These are phyloP conservation scores for Calonectria hongkongensis DNA, from an alignment of 2,329 filamentous ascomycete species.

Conservation along the genomic window DNA sequence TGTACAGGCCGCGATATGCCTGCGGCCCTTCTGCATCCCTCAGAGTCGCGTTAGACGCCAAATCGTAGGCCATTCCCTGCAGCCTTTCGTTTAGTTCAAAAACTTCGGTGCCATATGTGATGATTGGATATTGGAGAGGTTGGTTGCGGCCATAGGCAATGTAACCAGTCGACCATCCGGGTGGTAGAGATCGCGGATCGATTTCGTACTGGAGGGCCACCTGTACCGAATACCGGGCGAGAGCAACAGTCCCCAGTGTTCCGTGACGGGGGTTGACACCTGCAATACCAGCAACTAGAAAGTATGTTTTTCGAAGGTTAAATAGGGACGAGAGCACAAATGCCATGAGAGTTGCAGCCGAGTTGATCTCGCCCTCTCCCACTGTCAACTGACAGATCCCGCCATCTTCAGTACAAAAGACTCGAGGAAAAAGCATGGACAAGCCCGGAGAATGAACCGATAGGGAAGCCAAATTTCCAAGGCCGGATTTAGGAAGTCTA, in stretches of 20 bases:
- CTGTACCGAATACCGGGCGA: slow-evolving; percentile 82
- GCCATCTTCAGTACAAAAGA: slow-evolving; percentile 77
- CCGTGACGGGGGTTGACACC: slow-evolving; percentile 82
- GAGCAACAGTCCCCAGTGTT: slow-evolving; percentile 79
- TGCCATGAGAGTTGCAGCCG: slow-evolving; percentile 79
- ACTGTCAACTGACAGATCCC: slow-evolving; percentile 81
- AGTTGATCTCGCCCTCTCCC: slow-evolving; percentile 84
- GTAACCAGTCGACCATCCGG: slow-evolving; percentile 80
- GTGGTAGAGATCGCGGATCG: slow-evolving; percentile 80
- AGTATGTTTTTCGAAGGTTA: slow-evolving; percentile 81
- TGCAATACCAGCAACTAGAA: slow-evolving; percentile 82
- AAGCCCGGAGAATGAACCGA: slow-evolving; percentile 77
- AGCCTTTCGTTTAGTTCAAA: slow-evolving; percentile 79
- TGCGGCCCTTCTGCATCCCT: slow-evolving; percentile 69
- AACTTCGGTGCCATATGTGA: slow-evolving; percentile 81
- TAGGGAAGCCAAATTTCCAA: slow-evolving; percentile 73
- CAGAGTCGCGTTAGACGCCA: slow-evolving; percentile 72
- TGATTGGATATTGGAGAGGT: slow-evolving; percentile 74
- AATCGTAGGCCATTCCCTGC: slow-evolving; percentile 69
- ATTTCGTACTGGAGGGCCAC: slow-evolving; percentile 86
- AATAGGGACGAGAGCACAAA: slow-evolving; percentile 78
- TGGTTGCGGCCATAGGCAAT: slow-evolving; percentile 76
- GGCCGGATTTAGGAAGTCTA: slow-evolving; percentile 65
- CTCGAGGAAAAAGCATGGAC: slow-evolving; percentile 78
- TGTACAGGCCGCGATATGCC: slow-evolving; percentile 74